A percentile compares a stretch with the other conserved stretches of the same genome.
Conservation (phyloP, 2,329 filamentous ascomycete genomes). For the Fonsecaea nubica region DNA sequence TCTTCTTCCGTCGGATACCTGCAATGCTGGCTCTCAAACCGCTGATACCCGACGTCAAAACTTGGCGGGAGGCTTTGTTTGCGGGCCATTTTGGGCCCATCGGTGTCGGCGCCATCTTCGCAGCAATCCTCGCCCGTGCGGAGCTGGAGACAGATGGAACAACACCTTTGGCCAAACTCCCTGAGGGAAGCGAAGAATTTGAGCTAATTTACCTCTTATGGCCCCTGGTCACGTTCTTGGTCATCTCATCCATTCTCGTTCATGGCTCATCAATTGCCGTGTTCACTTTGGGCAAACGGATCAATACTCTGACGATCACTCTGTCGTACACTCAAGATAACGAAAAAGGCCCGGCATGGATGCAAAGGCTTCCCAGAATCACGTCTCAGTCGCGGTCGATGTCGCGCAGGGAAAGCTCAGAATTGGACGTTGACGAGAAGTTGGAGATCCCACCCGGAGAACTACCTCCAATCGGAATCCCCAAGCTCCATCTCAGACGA, state of each 20-base stretch:
- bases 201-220: constrained; percentile 84
- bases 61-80: constrained; percentile 95
- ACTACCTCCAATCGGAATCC: constrained; percentile 72
- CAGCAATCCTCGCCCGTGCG: constrained; percentile 89
- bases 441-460: constrained; percentile 70
- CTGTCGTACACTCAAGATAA: constrained; percentile 93
- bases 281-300: constrained; percentile 95
- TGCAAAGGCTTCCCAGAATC: constrained; percentile 84
- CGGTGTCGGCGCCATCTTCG: constrained; percentile 94
- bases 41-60: constrained; percentile 94
- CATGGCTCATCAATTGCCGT: constrained; percentile 98
- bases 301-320: constrained; percentile 93
- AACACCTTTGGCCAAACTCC: constrained; percentile 72
- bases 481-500: constrained; percentile 79
- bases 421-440: constrained; percentile 55
- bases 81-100: constrained; percentile 98
- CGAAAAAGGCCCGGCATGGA: constrained; percentile 90
- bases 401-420: constrained; percentile 71
- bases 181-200: constrained; percentile 62
- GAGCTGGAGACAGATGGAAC: constrained; percentile 80
- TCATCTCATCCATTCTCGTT: constrained; percentile 91
- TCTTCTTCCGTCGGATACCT: constrained; percentile 94
- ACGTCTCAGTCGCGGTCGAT: constrained; percentile 83
- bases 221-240: constrained; percentile 93
- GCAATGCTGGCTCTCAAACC: constrained; percentile 93